Evolutionary conservation across 441 rosid species (phyloP).

Genomic region (Isatis lusitanica): DNA sequence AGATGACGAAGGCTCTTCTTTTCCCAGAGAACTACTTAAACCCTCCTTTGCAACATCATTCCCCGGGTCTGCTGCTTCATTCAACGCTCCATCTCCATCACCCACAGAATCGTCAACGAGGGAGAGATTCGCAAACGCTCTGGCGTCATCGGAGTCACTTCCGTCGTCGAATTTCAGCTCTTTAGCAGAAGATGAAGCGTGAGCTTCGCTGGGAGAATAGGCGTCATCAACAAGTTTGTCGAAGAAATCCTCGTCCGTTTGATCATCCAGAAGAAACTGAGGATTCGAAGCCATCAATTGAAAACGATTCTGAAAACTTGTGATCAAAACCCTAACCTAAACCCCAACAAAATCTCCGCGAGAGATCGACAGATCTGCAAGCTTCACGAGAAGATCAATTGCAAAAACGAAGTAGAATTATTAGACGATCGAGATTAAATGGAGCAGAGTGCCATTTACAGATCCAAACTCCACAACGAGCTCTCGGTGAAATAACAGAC

Average conservation of each 20-base stretch:
- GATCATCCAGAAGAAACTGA: slow-evolving; percentile 89
- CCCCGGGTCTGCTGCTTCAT: slow-evolving; percentile 13
- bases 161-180: slow-evolving; percentile 35
- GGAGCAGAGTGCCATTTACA: background rate
- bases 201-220: slow-evolving; percentile 41
- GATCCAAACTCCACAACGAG: slow-evolving; percentile 13
- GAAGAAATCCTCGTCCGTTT: slow-evolving; percentile 96
- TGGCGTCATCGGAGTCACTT: slow-evolving; percentile 60
- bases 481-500: slow-evolving; percentile 12
- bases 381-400: slow-evolving; percentile 11
- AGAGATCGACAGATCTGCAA: slow-evolving; percentile 26
- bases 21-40: background rate
- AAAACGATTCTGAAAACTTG: background rate
- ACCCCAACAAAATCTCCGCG: slow-evolving; percentile 19
- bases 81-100: slow-evolving; percentile 23
- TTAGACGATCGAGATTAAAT: background rate
- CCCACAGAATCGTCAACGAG: slow-evolving; percentile 29
- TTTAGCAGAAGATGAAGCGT: slow-evolving; percentile 28
- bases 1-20: slow-evolving; percentile 27
- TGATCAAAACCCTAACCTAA: slow-evolving; percentile 27
- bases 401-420: background rate
- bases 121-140: slow-evolving; percentile 58
- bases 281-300: slow-evolving; percentile 72
- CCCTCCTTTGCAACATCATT: slow-evolving; percentile 29
- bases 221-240: slow-evolving; percentile 88